These are phyloP conservation scores for Podila epicladia DNA, from an alignment of 192 early-diverging fungal species.

Conservation along the genomic window DNA sequence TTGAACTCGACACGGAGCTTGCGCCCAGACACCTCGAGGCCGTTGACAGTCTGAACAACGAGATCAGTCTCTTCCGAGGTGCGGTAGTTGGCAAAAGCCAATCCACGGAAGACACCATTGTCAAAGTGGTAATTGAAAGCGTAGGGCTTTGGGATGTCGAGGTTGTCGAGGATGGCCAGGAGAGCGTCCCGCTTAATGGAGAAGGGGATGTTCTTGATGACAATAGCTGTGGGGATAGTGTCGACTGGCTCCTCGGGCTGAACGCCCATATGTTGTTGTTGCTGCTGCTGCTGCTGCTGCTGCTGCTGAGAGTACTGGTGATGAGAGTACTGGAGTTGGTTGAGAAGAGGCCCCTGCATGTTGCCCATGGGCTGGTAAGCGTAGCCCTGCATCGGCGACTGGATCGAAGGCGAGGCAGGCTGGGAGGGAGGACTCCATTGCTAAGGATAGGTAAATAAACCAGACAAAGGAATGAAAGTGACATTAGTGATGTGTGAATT, in stretches of 20 bases:
- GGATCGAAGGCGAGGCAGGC: slow-evolving; percentile 42
- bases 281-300: slow-evolving; percentile 18
- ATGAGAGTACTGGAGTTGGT: slow-evolving; percentile 39
- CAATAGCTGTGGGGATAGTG: slow-evolving; percentile 78
- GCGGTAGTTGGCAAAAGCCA: slow-evolving; percentile 85
- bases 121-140: slow-evolving; percentile 90
- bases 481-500: neutral
- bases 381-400: slow-evolving; percentile 48
- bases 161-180: slow-evolving; percentile 69
- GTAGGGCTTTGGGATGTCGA: slow-evolving; percentile 78
- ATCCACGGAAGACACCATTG: slow-evolving; percentile 79
- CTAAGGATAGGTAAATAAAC: neutral
- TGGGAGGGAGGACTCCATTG: slow-evolving; percentile 47
- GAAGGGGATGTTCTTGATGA: slow-evolving; percentile 89
- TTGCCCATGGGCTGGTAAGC: slow-evolving; percentile 44
- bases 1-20: slow-evolving; percentile 86
- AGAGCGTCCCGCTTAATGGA: slow-evolving; percentile 81
- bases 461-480: neutral
- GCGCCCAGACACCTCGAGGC: slow-evolving; percentile 73
- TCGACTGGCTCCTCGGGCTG: slow-evolving; percentile 35
- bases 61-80: slow-evolving; percentile 79
- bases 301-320: slow-evolving; percentile 14
- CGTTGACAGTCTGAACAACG: slow-evolving; percentile 75
- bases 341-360: slow-evolving; percentile 42
- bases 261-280: neutral